These are phyloP conservation scores for Clavariopsis aquatica DNA, from an alignment of 495 filamentous ascomycete species.

Conservation along the genomic window DNA sequence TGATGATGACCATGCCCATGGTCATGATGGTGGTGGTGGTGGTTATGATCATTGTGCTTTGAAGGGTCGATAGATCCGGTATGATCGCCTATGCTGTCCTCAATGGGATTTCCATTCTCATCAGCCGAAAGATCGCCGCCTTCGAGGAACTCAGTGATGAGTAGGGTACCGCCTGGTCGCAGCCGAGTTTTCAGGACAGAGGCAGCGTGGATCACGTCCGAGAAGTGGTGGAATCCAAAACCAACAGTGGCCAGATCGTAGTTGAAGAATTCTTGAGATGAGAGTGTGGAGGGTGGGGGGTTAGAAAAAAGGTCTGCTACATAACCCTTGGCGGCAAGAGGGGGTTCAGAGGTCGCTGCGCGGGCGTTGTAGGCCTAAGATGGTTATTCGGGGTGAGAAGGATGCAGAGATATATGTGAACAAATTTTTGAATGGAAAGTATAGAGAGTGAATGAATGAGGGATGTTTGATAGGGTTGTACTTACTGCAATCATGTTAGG, in stretches of 20 bases:
- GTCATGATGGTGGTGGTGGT: constrained; percentile 11
- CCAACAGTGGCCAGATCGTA: constrained; percentile 69
- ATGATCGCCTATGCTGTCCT: constrained; percentile 32
- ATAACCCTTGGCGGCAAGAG: constrained; percentile 54
- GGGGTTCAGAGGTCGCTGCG: constrained; percentile 8
- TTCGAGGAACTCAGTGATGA: constrained; percentile 66
- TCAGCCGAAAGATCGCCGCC: constrained; percentile 40
- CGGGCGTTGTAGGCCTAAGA: constrained; percentile 28
- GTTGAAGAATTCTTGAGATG: constrained; percentile 53
- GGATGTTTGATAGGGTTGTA: too few relatives aligned
- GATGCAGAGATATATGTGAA: too few relatives aligned
- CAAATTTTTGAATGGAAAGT: too few relatives aligned
- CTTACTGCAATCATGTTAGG: constrained; percentile 48
- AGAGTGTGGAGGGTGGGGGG: constrained; percentile 45
- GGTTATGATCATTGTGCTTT: constrained; percentile 30
- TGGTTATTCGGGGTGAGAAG: too few relatives aligned
- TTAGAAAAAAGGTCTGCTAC: constrained; percentile 59
- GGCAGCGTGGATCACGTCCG: constrained; percentile 57
- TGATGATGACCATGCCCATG: constrained; percentile 12
- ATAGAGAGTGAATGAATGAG: too few relatives aligned
- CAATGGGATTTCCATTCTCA: constrained; percentile 41
- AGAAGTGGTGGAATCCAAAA: constrained; percentile 73
- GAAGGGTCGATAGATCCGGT: constrained; percentile 56
- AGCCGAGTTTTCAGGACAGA: constrained; percentile 59
- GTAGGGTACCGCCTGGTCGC: constrained; percentile 60